Base-by-base conservation (phyloP, 768 basidiomycete species). In the Calocybe cyanea region DNA sequence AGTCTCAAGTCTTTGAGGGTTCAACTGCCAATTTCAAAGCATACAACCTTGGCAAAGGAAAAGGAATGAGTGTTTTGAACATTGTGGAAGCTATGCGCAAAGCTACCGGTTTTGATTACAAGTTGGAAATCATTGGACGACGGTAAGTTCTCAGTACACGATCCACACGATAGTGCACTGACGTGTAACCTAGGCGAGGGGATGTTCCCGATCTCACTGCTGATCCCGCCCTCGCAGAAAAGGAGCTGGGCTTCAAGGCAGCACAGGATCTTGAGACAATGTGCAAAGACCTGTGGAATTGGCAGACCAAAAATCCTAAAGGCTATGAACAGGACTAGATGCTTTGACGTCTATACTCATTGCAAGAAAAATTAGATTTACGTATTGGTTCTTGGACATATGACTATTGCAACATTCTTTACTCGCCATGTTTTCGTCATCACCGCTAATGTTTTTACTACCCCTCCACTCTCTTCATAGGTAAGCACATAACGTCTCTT, bases 201-300 rank as follows among this genome's bases (percentile, higher is more conserved):
- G 96, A 99, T 61, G 96, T 98, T 0, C 95, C 96, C 1, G 92
- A 97, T 60, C 76, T 99, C 38, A 96, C 92, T 7, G 96, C 95
- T 2, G 87, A 99, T 63, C 95, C 96, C 0, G 55, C 83, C 6
- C 76, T 98, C 17, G 96, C 96, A 0, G 81, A 94, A 70, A 81
- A 81, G 61, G 95, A 98, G 63, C 84, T 99, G 23, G 91, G 91
- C 5, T 99, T 97, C 77, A 78, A 80, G 50, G 95, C 95, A 10
- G 72, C 76, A 20, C 76, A 81, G 58, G 75, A 83, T 56, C 75
- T 99, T 36, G 85, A 92, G 51, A 83, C 84, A 45, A 98, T 98
- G 92, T 98, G 96, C 66, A 73, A 80, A 45, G 96, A 99, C 66
- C 72, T 96, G 56, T 98, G 96, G 96, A 94, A 94, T 69, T 99